Evolutionary conservation across 1,284 basidiomycete species (phyloP), one percentile per base, ranked within the genome.

Genomic region (Leccinum pachyderme): DNA sequence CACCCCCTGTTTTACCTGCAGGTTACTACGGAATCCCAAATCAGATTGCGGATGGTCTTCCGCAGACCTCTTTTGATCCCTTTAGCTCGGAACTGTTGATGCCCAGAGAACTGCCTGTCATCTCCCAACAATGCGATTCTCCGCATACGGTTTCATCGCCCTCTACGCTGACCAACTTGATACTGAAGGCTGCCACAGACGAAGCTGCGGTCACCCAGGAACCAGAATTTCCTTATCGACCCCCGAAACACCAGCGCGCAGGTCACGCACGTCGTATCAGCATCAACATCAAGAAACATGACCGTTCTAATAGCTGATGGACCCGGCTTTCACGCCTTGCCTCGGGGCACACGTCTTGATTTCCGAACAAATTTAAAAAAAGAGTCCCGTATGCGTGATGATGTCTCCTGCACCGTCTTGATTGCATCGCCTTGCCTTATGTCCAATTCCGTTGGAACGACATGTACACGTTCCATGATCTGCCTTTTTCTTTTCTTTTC

Each of bases 231-330:
- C 68, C 71, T 4, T 70, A 70, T 51, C 58, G 46, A 15, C 68
- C 69, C 37, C 62, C 57, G 22, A 69, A 62, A 39, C 59, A 59
- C 31, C 68, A 69, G 52, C 58, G 51, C 8, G 56, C 65, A 1
- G 72, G 72, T 13, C 72, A 74, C 22, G 63, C 62, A 5, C 64
- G 71, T 45, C 68, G 72, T 29, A 69, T 75, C 56, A 75, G 69
- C 27, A 63, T 75, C 54, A 57, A 62, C 49, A 51, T 73, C 56
- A 74, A 72, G 59, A 67, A 62, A 46, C 55, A 59, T 1, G 39
- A 22, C 55, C 55, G 47, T 1, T 22, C 35, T 18, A 56, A 44
- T 24, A 59, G 54, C 11, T 70, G 51, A 67, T 37, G 33, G 7
- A 2, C 6, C 8, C 29, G 11, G 22, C 6, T 28, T 15, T 22